phyloP scores from a whole-genome alignment of 352 stramenopile species.

The Globisporangium iwayamae region DNA sequence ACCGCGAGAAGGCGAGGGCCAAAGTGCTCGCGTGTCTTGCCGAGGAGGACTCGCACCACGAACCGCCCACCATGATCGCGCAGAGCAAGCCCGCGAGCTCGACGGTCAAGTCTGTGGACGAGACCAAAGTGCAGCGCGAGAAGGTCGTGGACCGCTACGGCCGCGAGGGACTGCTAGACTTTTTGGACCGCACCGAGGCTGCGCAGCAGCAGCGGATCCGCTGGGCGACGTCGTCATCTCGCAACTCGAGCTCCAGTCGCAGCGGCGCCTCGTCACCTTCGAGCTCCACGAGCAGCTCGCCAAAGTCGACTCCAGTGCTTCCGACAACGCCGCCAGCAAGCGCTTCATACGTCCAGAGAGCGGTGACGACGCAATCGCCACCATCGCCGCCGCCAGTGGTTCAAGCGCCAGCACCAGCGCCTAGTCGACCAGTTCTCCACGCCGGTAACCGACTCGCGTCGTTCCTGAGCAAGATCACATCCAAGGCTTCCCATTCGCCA shows the following conservation, averaged over 20 bases:
- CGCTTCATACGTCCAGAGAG: slow-evolving; percentile 1
- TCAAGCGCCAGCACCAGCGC: background rate
- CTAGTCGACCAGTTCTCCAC: slow-evolving; percentile 15
- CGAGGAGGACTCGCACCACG: slow-evolving; percentile 31
- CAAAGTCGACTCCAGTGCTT: slow-evolving; percentile 7
- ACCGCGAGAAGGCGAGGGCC: slow-evolving; percentile 40
- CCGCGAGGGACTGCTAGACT: slow-evolving; percentile 45
- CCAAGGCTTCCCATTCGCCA: slow-evolving; percentile 7
- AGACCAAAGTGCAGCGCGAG: slow-evolving; percentile 44
- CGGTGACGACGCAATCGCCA: background rate
- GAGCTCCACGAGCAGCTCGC: slow-evolving; percentile 17
- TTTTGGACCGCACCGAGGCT: slow-evolving; percentile 32
- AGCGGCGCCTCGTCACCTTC: slow-evolving; percentile 24
- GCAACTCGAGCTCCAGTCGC: slow-evolving; percentile 8
- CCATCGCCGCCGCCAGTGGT: background rate
- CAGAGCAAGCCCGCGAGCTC: slow-evolving; percentile 14
- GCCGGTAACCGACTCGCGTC: slow-evolving; percentile 29
- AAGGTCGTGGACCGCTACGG: slow-evolving; percentile 50
- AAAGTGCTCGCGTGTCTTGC: slow-evolving; percentile 45
- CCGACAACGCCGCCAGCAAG: slow-evolving; percentile 8
- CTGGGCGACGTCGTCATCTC: slow-evolving; percentile 13
- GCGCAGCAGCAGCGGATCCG: slow-evolving; percentile 25
- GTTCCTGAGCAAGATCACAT: slow-evolving; percentile 28
- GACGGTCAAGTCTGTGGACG: slow-evolving; percentile 52
- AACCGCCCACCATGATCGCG: slow-evolving; percentile 10